Evolutionary conservation across 176 grass and related monocot species (phyloP), one percentile per base, ranked within the genome.

Genomic region (Musa acuminata): DNA sequence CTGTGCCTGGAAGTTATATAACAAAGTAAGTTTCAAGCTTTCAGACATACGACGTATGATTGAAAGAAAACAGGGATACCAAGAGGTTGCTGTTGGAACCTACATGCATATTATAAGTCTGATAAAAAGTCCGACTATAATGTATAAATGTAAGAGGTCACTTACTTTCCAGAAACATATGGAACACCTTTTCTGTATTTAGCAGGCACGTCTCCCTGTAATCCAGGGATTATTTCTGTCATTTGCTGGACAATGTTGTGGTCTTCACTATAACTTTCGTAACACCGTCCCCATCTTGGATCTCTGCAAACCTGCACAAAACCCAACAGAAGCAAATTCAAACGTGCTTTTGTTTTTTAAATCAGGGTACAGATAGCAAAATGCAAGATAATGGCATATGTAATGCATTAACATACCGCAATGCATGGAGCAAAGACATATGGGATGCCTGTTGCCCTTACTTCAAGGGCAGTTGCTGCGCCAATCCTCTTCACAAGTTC

Each of bases 141-240:
- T 49, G 9, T 27, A 69, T 17, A 48, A 6, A 68, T 17, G 8
- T 13, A 69, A 64, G 20, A 64, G 9, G 35, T 16, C 11, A 14
- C 85, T 88, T 97, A 97, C 90, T 88, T 97, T 78, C 92, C 92
- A 84, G 85, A 85, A 78, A 97, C 72, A 92, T 87, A 97, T 85
- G 93, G 93, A 81, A 81, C 79, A 59, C 93, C 90, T 72, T 90
- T 97, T 43, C 81, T 93, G 67, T 87, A 75, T 76, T 97, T 92
- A 14, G 71, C 68, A 60, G 93, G 93, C 59, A 90, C 76, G 77
- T 97, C 93, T 72, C 93, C 93, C 74, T 97, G 90, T 26, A 97
- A 78, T 66, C 93, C 93, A 76, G 87, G 83, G 62, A 97, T 93
- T 57, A 97, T 88, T 73, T 90, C 87, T 77, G 90, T 97, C 93